Conservation (phyloP, 805 yeast species). For the Sungouiella thailandica region DNA sequence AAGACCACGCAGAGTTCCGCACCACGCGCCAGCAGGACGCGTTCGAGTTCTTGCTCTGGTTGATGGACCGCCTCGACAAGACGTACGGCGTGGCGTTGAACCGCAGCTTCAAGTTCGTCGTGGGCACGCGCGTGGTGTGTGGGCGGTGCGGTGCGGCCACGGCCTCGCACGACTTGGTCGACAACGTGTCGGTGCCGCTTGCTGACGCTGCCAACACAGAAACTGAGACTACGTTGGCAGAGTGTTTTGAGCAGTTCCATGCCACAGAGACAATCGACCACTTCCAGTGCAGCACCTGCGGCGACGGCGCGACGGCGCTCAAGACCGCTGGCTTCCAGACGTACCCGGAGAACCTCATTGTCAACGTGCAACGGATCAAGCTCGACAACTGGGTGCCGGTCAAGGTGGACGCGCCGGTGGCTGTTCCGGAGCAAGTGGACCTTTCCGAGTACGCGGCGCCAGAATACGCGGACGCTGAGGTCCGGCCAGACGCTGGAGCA, state of each 20-base stretch:
- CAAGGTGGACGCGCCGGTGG: constrained; percentile 72
- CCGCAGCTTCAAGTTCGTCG: constrained; percentile 56
- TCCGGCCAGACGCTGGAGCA: constrained; percentile 13
- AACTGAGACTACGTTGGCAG: constrained; percentile 44
- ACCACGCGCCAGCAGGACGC: constrained; percentile 95
- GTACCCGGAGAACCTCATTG: constrained; percentile 65
- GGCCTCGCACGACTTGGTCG: constrained; percentile 50
- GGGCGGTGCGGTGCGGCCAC: constrained; percentile 56
- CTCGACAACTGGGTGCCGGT: constrained; percentile 87
- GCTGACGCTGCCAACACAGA: constrained; percentile 32
- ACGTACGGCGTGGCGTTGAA: constrained; percentile 43
- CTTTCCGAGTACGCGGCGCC: constrained; percentile 38
- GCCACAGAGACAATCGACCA: constrained; percentile 53
- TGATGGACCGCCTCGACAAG: constrained; percentile 58
- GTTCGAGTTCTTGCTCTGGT: constrained; percentile 73
- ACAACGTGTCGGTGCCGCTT: constrained; percentile 60
- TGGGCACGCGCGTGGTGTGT: constrained; percentile 61
- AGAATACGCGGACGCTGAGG: constrained; percentile 33
- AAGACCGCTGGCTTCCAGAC: constrained; percentile 49
- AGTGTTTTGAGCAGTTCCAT: constrained; percentile 43
- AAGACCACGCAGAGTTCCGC: constrained; percentile 73
- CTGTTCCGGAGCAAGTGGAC: constrained; percentile 42
- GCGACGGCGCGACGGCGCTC: constrained; percentile 20
- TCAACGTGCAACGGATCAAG: constrained; percentile 75
- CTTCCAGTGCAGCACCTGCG: constrained; percentile 57